These are phyloP conservation scores for Verticillium albo-atrum DNA, from an alignment of 2,329 filamentous ascomycete species.

Conservation along the genomic window DNA sequence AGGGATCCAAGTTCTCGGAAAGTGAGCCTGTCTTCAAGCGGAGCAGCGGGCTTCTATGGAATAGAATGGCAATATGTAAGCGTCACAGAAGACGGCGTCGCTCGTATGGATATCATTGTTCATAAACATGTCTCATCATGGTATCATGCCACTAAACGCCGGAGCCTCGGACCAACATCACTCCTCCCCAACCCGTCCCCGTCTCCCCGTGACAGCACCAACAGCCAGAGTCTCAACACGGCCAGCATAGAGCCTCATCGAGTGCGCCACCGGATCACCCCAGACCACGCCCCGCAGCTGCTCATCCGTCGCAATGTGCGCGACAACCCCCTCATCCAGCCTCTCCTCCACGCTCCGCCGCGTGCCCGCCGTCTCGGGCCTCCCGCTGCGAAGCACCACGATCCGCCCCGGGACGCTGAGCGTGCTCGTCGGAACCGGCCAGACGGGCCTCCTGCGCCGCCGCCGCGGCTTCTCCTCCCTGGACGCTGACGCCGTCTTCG, in stretches of 20 bases:
- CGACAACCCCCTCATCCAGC: slow-evolving; percentile 59
- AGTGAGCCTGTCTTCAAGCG: no score
- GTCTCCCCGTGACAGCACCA: slow-evolving; percentile 54
- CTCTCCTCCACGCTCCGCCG: slow-evolving; percentile 45
- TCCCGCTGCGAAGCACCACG: slow-evolving; percentile 58
- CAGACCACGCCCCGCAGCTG: slow-evolving; percentile 68
- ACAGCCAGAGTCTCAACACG: slow-evolving; percentile 69
- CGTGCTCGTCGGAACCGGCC: slow-evolving; percentile 62
- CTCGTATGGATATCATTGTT: neutral
- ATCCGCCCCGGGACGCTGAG: slow-evolving; percentile 68
- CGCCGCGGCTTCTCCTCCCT: slow-evolving; percentile 15
- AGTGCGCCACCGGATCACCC: slow-evolving; percentile 76
- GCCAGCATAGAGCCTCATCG: slow-evolving; percentile 72
- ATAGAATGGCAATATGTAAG: no score
- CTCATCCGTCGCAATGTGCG: slow-evolving; percentile 63
- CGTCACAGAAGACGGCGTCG: no score
- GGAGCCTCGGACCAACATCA: neutral
- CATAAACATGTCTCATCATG: neutral
- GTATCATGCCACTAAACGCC: neutral
- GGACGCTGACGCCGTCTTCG: slow-evolving; percentile 10
- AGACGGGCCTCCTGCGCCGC: slow-evolving; percentile 31
- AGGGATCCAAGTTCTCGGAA: no score
- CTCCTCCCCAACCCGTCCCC: slow-evolving; percentile 1
- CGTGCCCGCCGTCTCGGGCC: slow-evolving; percentile 30
- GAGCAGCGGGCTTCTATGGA: no score